Base-by-base conservation (phyloP, 2,329 filamentous ascomycete species). In the Scytalidium sp. region DNA sequence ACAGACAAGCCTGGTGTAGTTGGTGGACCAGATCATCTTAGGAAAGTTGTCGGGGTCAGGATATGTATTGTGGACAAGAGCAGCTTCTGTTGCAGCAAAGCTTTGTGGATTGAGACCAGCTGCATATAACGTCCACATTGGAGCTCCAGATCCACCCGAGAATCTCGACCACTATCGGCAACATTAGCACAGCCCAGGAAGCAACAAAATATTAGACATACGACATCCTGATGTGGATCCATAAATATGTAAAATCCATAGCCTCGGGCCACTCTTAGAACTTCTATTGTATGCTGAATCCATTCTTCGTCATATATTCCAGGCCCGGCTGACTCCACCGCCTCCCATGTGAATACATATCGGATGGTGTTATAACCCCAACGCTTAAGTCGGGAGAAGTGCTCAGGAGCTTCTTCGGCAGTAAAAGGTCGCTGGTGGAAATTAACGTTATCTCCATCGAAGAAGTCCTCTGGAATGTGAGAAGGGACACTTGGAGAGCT, bases 11-110 rank as follows among this genome's bases (percentile, higher is more conserved):
- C 94, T 83, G 54, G 84, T 88, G 69, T 99, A 99, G 66, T 99
- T 99, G 46, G 95, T 97, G 15, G 93, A 91, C 94, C 94, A 99
- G 50, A 97, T 93, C 95, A 99, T 99, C 73, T 97, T 97, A 20
- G 94, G 94, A 58, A 93, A 99, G 1, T 85, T 79, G 21, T 85
- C 85, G 8, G 92, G 90, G 19, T 96, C 81, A 9, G 89, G 84
- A 64, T 90, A 97, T 2, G 89, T 95, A 63, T 97, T 99, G 47
- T 99, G 94, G 6, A 99, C 93, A 52, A 97, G 80, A 32, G 94
- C 90, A 3, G 93, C 93, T 69, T 97, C 88, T 13, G 92, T 99
- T 19, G 82, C 84, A 46, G 85, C 83, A 63, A 99, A 97, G 57
- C 81, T 85, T 66, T 86, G 79, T 0, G 94, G 94, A 64, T 99